Base-by-base conservation (phyloP, 805 yeast genomes). In the Lipomyces orientalis region DNA sequence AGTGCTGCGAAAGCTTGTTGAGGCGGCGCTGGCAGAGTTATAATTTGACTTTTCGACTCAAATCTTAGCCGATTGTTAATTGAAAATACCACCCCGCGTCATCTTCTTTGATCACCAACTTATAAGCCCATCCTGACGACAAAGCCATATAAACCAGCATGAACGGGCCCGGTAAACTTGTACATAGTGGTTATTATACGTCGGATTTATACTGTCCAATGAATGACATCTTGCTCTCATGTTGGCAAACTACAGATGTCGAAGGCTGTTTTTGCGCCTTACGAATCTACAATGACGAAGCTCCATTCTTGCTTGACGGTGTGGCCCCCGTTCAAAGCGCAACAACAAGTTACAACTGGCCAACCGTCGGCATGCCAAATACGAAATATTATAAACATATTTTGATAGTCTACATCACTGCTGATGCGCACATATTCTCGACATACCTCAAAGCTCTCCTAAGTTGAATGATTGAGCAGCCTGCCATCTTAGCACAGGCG, bases 381-480 rank as follows among this genome's bases (percentile, higher is more conserved):
- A 16, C 16, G 49, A n/a, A 43, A 16, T 3, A 1, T 16, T 43
- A 12, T 16, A 19, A 43, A 19, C 22, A n/a, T 2, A 43, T 43
- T 43, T 43, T n/a, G 22, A 43, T n/a, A n/a, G 49, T 43, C 19
- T 68, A 54, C 16, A n/a, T 52, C 43, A 54, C 55, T 55, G 25
- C 55, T 31, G 49, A 29, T 12, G 58, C 60, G 46, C 60, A 60
- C 19, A 22, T 22, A 6, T 25, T 8, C 49, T 64, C 67, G 31
- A 39, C n/a, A 34, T 22, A 6, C 12, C 46, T 22, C 31, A 65
- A 6, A 7, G 62, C 65, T 16, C 46, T 46, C 39, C 62, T 57
- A 37, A 68, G 12, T 43, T 65, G 68, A 31, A 43, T 16, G n/a
- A 65, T 22, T 22, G 61, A 62, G 43, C 68, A 64, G 10, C 71